A percentile compares a stretch with the other conserved stretches of the same genome.
Conservation (phyloP, 2,329 filamentous ascomycete species). For the Paramyrothecium sp. region DNA sequence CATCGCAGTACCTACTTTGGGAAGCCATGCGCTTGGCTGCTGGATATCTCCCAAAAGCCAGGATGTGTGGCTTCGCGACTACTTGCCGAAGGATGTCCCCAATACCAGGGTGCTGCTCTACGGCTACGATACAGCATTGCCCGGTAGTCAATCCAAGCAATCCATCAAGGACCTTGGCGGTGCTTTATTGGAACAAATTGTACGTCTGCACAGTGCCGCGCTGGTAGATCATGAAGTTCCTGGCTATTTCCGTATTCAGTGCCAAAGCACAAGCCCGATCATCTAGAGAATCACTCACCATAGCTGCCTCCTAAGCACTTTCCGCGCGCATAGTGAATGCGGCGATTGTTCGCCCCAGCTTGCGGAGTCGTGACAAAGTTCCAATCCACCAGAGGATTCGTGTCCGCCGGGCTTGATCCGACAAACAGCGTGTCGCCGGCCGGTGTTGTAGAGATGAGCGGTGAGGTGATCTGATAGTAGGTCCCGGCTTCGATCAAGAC, state of each 20-base stretch:
- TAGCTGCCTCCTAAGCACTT: background rate
- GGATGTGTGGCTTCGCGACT: conserved; percentile 27
- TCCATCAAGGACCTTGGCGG: conserved; percentile 15
- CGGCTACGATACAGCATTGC: conserved; percentile 25
- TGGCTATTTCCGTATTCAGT: background rate
- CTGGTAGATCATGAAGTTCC: background rate
- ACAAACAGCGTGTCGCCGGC: background rate
- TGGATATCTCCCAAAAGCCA: conserved; percentile 21
- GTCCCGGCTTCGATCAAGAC: background rate
- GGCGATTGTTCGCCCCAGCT: background rate
- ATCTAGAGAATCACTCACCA: too few species aligned
- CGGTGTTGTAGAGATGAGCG: background rate
- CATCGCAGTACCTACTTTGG: conserved; percentile 25
- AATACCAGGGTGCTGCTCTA: conserved; percentile 23
- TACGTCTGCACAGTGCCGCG: background rate
- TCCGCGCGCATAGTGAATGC: background rate
- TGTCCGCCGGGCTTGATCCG: background rate
- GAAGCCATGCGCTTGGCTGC: conserved; percentile 24
- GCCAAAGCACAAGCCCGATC: too few species aligned
- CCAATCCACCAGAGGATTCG: background rate
- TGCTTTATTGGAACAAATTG: conserved; percentile 8
- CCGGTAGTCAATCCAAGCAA: conserved; percentile 14
- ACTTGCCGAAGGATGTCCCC: conserved; percentile 17
- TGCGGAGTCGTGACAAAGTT: background rate
- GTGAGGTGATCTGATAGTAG: background rate